These are phyloP conservation scores for Starmerella sirachaensis DNA, from an alignment of 805 yeast genomes.

Conservation along the genomic window DNA sequence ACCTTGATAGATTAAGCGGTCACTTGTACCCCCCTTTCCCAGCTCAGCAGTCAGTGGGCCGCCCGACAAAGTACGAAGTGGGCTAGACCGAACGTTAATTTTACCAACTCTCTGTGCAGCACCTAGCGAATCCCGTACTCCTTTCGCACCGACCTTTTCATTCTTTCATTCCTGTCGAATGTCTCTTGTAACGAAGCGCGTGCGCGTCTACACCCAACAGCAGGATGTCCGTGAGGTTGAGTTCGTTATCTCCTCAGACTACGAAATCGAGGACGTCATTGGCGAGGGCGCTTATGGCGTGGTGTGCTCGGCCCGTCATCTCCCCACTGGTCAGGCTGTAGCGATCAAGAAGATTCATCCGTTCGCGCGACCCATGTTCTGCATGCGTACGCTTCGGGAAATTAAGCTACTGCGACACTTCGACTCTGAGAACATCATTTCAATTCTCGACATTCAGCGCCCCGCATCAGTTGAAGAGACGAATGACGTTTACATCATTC, in stretches of 20 bases:
- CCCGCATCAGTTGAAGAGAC: slow-evolving; percentile 67
- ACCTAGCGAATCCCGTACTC: no score
- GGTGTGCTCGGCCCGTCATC: slow-evolving; percentile 77
- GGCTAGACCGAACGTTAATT: no score
- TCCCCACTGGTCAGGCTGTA: slow-evolving; percentile 76
- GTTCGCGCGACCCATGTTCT: slow-evolving; percentile 77
- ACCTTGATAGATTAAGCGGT: no score
- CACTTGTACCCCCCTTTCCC: no score
- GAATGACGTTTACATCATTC: slow-evolving; percentile 69
- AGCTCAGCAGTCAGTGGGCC: no score
- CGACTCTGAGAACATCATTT: slow-evolving; percentile 85
- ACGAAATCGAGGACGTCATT: slow-evolving; percentile 69
- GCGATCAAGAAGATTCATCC: slow-evolving; percentile 94
- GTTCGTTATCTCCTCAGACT: slow-evolving; percentile 79
- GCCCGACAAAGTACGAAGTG: no score
- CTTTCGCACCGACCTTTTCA: no score
- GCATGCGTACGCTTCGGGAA: slow-evolving; percentile 80
- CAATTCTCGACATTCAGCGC: slow-evolving; percentile 77
- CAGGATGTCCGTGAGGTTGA: slow-evolving; percentile 33
- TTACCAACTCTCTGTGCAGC: no score
- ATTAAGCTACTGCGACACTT: slow-evolving; percentile 79
- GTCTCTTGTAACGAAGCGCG: slow-evolving; percentile 1
- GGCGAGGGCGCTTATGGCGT: slow-evolving; percentile 97
- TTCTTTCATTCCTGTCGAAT: no score
- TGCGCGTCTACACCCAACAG: slow-evolving; percentile 15